Percentiles rank a stretch among this genome's conserved stretches.
Conservation (phyloP, 495 filamentous ascomycete genomes). For the Daldinia caldariorum region DNA sequence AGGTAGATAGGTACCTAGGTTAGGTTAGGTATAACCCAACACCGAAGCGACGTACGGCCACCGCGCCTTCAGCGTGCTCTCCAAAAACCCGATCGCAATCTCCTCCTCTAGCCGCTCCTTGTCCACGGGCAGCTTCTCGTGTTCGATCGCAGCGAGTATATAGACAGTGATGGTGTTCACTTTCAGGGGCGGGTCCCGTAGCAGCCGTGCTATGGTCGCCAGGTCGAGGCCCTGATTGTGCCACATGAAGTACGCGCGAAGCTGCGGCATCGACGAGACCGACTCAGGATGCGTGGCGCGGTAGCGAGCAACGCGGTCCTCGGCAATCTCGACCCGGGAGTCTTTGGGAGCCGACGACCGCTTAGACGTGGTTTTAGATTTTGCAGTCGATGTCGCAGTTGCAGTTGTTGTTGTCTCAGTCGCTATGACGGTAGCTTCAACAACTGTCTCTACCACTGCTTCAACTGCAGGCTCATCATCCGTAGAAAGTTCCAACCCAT, state of each 20-base stretch:
- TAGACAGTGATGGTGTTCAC: conserved; percentile 61
- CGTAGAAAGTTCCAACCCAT: conserved; percentile 46
- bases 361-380: conserved; percentile 15
- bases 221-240: conserved; percentile 57
- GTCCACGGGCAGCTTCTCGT: conserved; percentile 55
- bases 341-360: conserved; percentile 37
- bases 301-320: conserved; percentile 49
- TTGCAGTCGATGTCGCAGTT: neutral
- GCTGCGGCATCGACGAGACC: conserved; percentile 44
- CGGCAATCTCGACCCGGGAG: conserved; percentile 50
- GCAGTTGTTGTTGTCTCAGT: neutral
- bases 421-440: conserved; percentile 10
- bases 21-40: neutral
- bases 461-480: conserved; percentile 27
- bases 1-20: no score
- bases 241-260: conserved; percentile 73
- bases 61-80: neutral
- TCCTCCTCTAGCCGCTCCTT: conserved; percentile 47
- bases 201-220: conserved; percentile 56
- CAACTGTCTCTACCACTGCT: conserved; percentile 26
- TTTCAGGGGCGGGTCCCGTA: conserved; percentile 66
- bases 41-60: neutral
- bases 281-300: conserved; percentile 37
- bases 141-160: conserved; percentile 55
- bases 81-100: conserved; percentile 37